Base-by-base conservation (phyloP, 495 filamentous ascomycete genomes). In the Jackrogersella multiformis region DNA sequence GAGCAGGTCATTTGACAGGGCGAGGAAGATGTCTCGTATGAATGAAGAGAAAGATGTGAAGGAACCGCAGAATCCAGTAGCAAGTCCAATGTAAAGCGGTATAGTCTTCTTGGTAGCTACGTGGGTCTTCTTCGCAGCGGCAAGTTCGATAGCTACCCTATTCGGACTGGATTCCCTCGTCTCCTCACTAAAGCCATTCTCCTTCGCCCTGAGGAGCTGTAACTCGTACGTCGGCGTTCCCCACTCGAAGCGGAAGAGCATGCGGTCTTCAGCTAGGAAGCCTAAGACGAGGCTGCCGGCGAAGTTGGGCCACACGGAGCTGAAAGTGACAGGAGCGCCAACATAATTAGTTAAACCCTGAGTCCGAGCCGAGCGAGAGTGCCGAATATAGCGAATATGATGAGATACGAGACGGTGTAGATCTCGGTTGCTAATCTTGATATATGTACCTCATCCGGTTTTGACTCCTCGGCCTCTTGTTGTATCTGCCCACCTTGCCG, bases 21-120 rank as follows among this genome's bases (percentile, higher is more conserved):
- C 89, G n/a, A 96, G 82, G 76, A 96, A 97, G 46, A 83, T 77
- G 71, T 96, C 94, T 3, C 94, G 87, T 38, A 94, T 89, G 73
- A 97, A 97, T 10, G 91, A 88, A 0, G 93, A 97, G 78, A 97
- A 98, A 35, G 89, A 92, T 2, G 95, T 98, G 53, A 95, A 89
- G 69, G 88, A 93, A 56, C 95, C 95, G 76, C 95, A 98, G 79
- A 96, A 97, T 10, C 95, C 95, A 2, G 92, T 96, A 0, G 94
- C 87, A 0, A 99, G 87, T 16, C 95, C 95, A 57, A 97, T 91
- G 74, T 95, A 97, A 0, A 97, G 83, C 0, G 94, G 93, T 42
- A 95, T 89, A 2, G 90, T 89, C 77, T 95, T 96, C 75, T 94
- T 96, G 38, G 80, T 74, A 36, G 84, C 72, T 32, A 78, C 77